A percentile compares a stretch with the other conserved stretches of the same genome.
Conservation (phyloP, 2,329 filamentous ascomycete species). For the Cytospora mali region DNA sequence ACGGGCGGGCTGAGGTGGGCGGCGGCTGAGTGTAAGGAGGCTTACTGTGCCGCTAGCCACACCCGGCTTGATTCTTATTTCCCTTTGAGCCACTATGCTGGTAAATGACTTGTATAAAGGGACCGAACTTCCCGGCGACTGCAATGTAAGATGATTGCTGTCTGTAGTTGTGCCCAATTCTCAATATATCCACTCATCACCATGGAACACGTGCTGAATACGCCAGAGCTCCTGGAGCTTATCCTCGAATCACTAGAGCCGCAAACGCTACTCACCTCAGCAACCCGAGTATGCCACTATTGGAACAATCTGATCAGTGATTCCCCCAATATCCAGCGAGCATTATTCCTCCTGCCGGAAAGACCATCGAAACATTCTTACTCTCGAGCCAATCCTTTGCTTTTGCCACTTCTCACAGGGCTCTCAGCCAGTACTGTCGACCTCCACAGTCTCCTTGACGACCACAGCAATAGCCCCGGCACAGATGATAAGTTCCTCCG, state of each 20-base stretch:
- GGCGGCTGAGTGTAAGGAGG: not conserved
- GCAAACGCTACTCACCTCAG: constrained; percentile 29
- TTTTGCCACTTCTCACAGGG: not conserved
- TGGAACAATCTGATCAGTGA: constrained; percentile 24
- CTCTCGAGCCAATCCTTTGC: constrained; percentile 8
- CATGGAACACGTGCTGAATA: constrained; percentile 23
- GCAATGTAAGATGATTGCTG: not conserved
- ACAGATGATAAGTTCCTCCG: not conserved
- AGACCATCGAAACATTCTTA: not conserved
- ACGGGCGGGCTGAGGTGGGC: too few relatives aligned
- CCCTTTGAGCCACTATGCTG: not conserved
- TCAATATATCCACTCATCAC: not conserved
- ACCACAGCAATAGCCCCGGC: not conserved
- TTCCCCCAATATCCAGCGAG: constrained; percentile 12
- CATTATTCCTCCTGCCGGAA: constrained; percentile 22
- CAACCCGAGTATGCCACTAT: constrained; percentile 26
- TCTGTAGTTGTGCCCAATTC: not conserved
- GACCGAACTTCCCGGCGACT: not conserved
- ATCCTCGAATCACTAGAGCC: constrained; percentile 30
- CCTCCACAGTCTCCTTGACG: not conserved
- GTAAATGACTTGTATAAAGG: not conserved
- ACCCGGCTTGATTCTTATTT: not conserved
- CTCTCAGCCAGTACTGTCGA: not conserved
- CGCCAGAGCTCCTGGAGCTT: constrained; percentile 29
- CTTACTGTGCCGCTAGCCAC: not conserved